Conservation (phyloP, 2,329 filamentous ascomycete genomes). For the Fusarium musae region DNA sequence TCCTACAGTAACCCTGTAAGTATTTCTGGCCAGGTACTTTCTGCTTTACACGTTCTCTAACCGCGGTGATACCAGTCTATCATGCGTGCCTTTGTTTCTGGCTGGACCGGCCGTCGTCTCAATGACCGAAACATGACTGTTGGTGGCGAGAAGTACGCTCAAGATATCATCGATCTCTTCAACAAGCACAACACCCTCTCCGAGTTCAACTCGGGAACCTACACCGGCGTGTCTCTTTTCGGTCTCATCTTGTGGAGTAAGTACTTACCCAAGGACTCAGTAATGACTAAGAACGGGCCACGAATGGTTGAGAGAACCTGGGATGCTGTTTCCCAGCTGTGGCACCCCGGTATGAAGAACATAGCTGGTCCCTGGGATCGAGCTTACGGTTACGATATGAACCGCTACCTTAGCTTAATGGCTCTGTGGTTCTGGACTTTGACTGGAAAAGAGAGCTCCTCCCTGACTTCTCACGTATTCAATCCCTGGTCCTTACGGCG, state of each 20-base stretch:
- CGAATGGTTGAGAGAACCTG: constrained; percentile 65
- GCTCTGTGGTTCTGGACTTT: constrained; percentile 69
- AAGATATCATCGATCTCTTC: constrained; percentile 67
- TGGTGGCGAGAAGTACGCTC: constrained; percentile 65
- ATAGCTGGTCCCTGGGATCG: constrained; percentile 74
- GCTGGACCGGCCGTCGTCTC: constrained; percentile 66
- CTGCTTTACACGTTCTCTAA: rapidly evolving
- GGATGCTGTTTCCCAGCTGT: constrained; percentile 62
- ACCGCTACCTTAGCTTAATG: constrained; percentile 67
- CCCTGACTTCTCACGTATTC: constrained; percentile 23
- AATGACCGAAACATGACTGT: constrained; percentile 68
- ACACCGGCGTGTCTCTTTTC: constrained; percentile 70
- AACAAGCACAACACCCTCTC: constrained; percentile 65
- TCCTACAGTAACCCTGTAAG: constrained; percentile 67
- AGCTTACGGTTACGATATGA: constrained; percentile 72
- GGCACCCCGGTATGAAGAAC: constrained; percentile 68
- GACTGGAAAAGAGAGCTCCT: constrained; percentile 59
- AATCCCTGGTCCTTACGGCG: rapidly evolving
- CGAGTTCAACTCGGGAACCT: constrained; percentile 72
- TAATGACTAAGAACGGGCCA: constrained; percentile 63
- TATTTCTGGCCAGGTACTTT: not conserved
- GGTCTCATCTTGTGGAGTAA: constrained; percentile 69
- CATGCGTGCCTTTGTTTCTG: constrained; percentile 70
- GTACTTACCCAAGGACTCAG: constrained; percentile 64
- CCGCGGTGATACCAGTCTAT: constrained; percentile 53